These are phyloP conservation scores for Hanseniaspora valbyensis DNA, from an alignment of 805 yeast genomes.

Conservation along the genomic window DNA sequence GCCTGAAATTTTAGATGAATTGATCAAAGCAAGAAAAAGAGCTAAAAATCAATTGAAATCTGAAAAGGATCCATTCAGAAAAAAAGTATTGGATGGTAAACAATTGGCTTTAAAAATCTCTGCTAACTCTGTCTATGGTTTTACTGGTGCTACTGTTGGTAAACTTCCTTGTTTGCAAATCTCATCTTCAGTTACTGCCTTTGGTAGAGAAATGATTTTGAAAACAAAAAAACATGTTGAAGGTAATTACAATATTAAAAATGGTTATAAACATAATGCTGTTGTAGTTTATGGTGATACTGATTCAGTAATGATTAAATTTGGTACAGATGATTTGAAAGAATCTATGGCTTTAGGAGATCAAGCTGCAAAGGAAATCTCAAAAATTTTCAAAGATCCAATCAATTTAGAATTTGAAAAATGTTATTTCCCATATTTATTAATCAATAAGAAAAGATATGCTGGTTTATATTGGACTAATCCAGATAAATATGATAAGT, in stretches of 20 bases:
- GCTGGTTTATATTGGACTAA: slow-evolving; percentile 96
- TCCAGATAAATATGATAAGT: slow-evolving; percentile 83
- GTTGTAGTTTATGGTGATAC: slow-evolving; percentile 96
- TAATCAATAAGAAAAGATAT: slow-evolving; percentile 91
- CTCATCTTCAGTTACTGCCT: slow-evolving; percentile 89
- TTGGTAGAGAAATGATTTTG: slow-evolving; percentile 95
- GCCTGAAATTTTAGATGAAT: slow-evolving; percentile 83
- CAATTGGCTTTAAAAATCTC: slow-evolving; percentile 92
- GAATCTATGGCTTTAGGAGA: slow-evolving; percentile 87
- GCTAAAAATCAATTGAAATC: slow-evolving; percentile 84
- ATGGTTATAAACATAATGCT: slow-evolving; percentile 77
- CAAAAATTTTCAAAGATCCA: slow-evolving; percentile 67
- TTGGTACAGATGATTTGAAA: slow-evolving; percentile 69
- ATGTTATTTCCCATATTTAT: slow-evolving; percentile 85
- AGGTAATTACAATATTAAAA: slow-evolving; percentile 60
- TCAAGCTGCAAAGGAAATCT: slow-evolving; percentile 85
- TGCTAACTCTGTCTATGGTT: slow-evolving; percentile 97
- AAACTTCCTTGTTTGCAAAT: slow-evolving; percentile 93
- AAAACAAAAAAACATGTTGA: slow-evolving; percentile 79
- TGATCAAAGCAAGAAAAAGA: slow-evolving; percentile 80
- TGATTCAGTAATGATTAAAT: slow-evolving; percentile 97
- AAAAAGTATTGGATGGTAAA: slow-evolving; percentile 91
- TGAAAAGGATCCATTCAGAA: slow-evolving; percentile 87
- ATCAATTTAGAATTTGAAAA: slow-evolving; percentile 93
- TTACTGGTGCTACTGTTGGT: slow-evolving; percentile 98